These are phyloP conservation scores for Daldinia grandis DNA, from an alignment of 495 filamentous ascomycete genomes.

Conservation along the genomic window DNA sequence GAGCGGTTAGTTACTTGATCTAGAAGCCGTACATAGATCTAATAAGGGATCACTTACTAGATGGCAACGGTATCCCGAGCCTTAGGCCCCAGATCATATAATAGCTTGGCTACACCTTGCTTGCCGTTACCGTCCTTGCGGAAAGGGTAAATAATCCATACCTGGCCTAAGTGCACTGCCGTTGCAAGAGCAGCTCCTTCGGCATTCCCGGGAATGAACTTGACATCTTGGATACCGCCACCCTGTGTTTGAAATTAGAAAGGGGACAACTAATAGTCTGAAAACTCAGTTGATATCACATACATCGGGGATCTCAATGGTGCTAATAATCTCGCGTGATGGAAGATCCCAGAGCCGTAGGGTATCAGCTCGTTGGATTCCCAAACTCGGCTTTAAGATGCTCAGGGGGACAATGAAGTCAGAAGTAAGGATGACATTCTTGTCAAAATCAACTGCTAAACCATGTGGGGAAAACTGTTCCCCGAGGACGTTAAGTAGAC, in stretches of 20 bases:
- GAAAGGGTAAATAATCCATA: slow-evolving; percentile 72
- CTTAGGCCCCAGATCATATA: slow-evolving; percentile 66
- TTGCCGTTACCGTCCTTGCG: slow-evolving; percentile 61
- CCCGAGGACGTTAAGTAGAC: slow-evolving; percentile 62
- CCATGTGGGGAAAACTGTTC: slow-evolving; percentile 70
- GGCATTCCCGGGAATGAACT: slow-evolving; percentile 69
- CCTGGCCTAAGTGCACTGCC: slow-evolving; percentile 67
- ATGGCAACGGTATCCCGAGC: slow-evolving; percentile 66
- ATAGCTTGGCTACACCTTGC: slow-evolving; percentile 64
- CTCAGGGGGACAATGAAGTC: slow-evolving; percentile 69
- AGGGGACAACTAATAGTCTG: not conserved
- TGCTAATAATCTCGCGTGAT: slow-evolving; percentile 62
- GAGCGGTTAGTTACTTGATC: not conserved
- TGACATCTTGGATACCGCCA: slow-evolving; percentile 70
- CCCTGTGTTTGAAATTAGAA: slow-evolving; percentile 47
- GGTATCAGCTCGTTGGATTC: slow-evolving; percentile 62
- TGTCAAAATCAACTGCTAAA: slow-evolving; percentile 65
- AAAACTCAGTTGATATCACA: slow-evolving; percentile 19
- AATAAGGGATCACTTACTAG: slow-evolving; percentile 52
- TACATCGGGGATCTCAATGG: slow-evolving; percentile 68
- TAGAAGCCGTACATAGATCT: not conserved
- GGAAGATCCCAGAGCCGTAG: slow-evolving; percentile 67
- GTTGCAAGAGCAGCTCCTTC: slow-evolving; percentile 68
- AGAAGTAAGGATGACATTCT: slow-evolving; percentile 65
- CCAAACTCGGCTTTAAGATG: slow-evolving; percentile 66